These are phyloP conservation scores for Euryodendron excelsum DNA, from an alignment of 148 eudicot species.

Conservation along the genomic window DNA sequence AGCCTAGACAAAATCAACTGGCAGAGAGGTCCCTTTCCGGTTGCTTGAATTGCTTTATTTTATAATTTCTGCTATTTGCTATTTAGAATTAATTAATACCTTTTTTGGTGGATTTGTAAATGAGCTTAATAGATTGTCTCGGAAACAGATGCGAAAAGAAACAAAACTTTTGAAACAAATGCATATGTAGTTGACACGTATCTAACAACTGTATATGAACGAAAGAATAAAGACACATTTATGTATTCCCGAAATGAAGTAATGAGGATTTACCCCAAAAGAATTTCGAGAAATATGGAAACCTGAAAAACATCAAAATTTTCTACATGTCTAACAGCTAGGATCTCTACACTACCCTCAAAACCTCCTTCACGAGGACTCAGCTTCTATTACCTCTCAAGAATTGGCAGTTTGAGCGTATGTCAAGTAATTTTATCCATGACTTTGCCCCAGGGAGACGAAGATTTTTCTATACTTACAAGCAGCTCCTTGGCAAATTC, in stretches of 20 bases:
- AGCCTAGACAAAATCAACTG: too few species aligned
- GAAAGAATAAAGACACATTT: constrained; percentile 1
- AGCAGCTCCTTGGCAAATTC: background rate
- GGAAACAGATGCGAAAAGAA: background rate
- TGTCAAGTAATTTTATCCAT: background rate
- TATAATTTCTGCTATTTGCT: too few species aligned
- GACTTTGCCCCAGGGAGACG: background rate
- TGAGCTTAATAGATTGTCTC: background rate
- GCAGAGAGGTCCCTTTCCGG: too few species aligned
- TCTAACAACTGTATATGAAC: background rate
- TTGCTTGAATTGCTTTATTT: too few species aligned
- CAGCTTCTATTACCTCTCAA: constrained; percentile 3
- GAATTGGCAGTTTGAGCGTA: background rate
- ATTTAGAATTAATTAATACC: background rate
- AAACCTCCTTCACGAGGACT: background rate
- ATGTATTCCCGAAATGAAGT: constrained; percentile 9
- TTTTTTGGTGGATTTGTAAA: background rate
- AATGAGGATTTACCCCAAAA: constrained; percentile 32
- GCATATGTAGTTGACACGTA: background rate
- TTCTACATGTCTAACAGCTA: constrained; percentile 19
- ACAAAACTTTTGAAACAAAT: background rate
- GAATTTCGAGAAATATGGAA: constrained; percentile 16
- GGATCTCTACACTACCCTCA: constrained; percentile 9
- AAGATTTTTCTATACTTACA: background rate
- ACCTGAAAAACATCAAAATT: constrained; percentile 5